Conservation (phyloP, 73 alveolate genomes). For the Paramecium primaurelia region DNA sequence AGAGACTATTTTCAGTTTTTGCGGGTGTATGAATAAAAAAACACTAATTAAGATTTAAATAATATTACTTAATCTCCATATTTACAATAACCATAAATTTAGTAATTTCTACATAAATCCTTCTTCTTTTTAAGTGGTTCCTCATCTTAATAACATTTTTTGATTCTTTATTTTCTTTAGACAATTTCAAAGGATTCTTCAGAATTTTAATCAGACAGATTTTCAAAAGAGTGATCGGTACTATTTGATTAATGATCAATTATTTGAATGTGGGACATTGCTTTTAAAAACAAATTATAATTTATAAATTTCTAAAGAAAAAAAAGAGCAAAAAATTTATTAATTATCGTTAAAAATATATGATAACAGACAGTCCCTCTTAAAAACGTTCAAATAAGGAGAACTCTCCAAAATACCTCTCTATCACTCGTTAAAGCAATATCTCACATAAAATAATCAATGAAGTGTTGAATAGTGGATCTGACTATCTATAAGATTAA, state of each 20-base stretch:
- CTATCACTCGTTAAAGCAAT: not conserved
- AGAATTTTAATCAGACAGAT: not conserved
- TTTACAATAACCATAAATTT: not conserved
- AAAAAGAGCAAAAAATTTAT: not conserved
- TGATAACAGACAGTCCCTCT: conserved; percentile 36
- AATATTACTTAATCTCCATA: not conserved
- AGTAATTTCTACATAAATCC: not conserved
- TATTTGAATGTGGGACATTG: not conserved
- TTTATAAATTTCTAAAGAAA: not conserved
- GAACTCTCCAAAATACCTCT: not conserved
- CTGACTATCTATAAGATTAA: not conserved
- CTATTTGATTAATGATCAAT: not conserved
- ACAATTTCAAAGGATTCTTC: conserved; percentile 23
- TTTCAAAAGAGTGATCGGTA: not conserved
- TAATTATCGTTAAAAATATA: conserved; percentile 1
- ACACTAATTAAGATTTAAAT: not conserved
- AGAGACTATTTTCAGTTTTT: not conserved
- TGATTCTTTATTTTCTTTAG: not conserved
- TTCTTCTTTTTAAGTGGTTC: not conserved
- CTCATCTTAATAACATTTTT: not conserved
- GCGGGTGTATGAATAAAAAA: not conserved
- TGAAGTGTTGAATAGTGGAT: conserved; percentile 26
- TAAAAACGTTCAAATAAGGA: conserved; percentile 17
- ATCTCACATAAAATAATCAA: not conserved
- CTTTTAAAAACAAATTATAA: not conserved